Conservation (phyloP, 345 rosid genomes). For the Acer saccharum region DNA sequence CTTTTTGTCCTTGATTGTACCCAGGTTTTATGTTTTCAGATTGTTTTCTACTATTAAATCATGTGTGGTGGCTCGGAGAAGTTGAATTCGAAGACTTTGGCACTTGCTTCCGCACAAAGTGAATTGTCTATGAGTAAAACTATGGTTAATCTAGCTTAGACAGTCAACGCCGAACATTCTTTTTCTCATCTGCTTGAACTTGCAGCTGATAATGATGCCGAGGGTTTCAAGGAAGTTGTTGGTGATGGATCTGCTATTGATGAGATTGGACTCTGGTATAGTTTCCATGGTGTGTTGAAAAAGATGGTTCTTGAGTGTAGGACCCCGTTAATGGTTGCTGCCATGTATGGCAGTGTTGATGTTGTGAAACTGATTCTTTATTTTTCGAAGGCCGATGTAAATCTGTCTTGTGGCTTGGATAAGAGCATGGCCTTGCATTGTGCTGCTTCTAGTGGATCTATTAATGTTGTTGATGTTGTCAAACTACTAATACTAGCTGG, state of each 20-base stretch:
- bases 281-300: conserved; percentile 32
- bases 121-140: conserved; percentile 24
- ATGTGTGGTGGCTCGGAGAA: conserved; percentile 39
- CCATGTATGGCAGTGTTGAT: conserved; percentile 53
- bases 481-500: conserved; percentile 39
- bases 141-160: conserved; percentile 23
- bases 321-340: conserved; percentile 43
- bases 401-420: conserved; percentile 34
- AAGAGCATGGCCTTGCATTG: conserved; percentile 42
- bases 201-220: conserved; percentile 52
- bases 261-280: conserved; percentile 50
- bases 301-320: conserved; percentile 33
- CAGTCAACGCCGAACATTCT: conserved; percentile 31
- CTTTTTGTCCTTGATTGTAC: conserved; percentile 2
- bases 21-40: conserved; percentile 24
- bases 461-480: conserved; percentile 32
- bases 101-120: conserved; percentile 21
- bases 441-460: conserved; percentile 44
- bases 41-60: conserved; percentile 17
- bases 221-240: conserved; percentile 39
- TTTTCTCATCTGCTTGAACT: conserved; percentile 48
- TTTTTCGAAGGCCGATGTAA: conserved; percentile 40
- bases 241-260: conserved; percentile 33
- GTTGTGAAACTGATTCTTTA: conserved; percentile 53
- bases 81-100: conserved; percentile 25